Percentiles rank a stretch among this genome's conserved stretches.
phyloP scores from a whole-genome alignment of 495 filamentous ascomycete genomes.

The Daldinia childiae region DNA sequence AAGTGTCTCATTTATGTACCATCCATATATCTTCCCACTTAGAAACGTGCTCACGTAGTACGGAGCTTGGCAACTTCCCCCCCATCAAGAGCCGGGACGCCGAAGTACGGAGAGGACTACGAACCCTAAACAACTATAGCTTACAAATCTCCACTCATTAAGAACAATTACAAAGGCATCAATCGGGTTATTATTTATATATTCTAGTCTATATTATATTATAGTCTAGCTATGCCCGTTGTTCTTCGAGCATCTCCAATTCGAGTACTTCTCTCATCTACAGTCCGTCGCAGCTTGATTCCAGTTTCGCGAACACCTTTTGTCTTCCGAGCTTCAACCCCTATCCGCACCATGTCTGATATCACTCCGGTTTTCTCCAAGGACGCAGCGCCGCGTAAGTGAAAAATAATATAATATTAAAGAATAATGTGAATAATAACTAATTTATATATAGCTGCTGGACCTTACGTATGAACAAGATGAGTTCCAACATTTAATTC shows the following conservation, averaged over 20 bases:
- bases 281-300: slow-evolving; percentile 30
- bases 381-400: slow-evolving; percentile 63
- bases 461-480: slow-evolving; percentile 61
- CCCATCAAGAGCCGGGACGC: slow-evolving; percentile 17
- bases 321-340: slow-evolving; percentile 22
- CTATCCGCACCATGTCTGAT: slow-evolving; percentile 55
- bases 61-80: slow-evolving; percentile 26
- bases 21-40: slow-evolving; percentile 10
- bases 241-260: slow-evolving; percentile 31
- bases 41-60: slow-evolving; percentile 22
- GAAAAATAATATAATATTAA: neutral
- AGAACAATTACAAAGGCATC: neutral
- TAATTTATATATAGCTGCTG: slow-evolving; percentile 55
- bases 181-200: slow-evolving; percentile 10
- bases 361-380: slow-evolving; percentile 60
- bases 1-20: neutral
- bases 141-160: slow-evolving; percentile 23
- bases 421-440: slow-evolving; percentile 5
- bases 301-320: slow-evolving; percentile 28
- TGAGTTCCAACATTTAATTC: neutral
- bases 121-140: slow-evolving; percentile 30
- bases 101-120: slow-evolving; percentile 35
- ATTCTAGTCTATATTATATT: slow-evolving; percentile 20
- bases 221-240: slow-evolving; percentile 28
- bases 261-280: slow-evolving; percentile 29